These are phyloP conservation scores for Protomyces pachydermus DNA, from an alignment of 1,139 yeast genomes.

Conservation along the genomic window DNA sequence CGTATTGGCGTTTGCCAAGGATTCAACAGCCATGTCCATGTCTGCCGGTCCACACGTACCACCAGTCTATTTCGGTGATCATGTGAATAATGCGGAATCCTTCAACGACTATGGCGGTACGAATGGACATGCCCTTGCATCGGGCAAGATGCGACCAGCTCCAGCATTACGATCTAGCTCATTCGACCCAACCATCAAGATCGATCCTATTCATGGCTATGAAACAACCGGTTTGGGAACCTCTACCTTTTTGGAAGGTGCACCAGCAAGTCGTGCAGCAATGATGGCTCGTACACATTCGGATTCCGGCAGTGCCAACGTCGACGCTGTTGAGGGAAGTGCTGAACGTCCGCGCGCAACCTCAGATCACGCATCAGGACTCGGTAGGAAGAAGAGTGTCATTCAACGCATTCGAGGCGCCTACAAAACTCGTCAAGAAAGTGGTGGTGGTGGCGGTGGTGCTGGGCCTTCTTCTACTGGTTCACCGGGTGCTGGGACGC, in stretches of 20 bases:
- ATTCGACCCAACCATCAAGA: slow-evolving; percentile 65
- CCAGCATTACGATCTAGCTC: slow-evolving; percentile 26
- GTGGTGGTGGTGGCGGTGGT: not conserved
- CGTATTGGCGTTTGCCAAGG: slow-evolving; percentile 88
- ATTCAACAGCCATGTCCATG: slow-evolving; percentile 82
- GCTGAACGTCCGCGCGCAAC: slow-evolving; percentile 8
- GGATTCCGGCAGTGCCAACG: not conserved
- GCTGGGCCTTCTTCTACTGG: not conserved
- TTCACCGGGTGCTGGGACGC: not conserved
- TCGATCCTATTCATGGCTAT: slow-evolving; percentile 75
- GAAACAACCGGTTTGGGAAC: slow-evolving; percentile 85
- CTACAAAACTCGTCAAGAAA: not conserved
- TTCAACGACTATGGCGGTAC: slow-evolving; percentile 34
- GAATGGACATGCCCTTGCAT: slow-evolving; percentile 28
- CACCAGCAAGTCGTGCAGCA: slow-evolving; percentile 75
- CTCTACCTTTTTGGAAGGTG: slow-evolving; percentile 88
- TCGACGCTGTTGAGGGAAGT: not conserved
- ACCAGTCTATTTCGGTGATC: slow-evolving; percentile 24
- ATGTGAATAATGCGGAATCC: slow-evolving; percentile 35
- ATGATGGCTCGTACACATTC: slow-evolving; percentile 33
- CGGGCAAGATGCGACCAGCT: slow-evolving; percentile 11
- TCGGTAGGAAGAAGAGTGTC: slow-evolving; percentile 31
- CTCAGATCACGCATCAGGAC: slow-evolving; percentile 17
- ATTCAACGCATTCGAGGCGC: slow-evolving; percentile 31
- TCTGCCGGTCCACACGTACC: slow-evolving; percentile 48